Evolutionary conservation across 495 filamentous ascomycete species (phyloP).

Genomic region (Annulohypoxylon bovei): DNA sequence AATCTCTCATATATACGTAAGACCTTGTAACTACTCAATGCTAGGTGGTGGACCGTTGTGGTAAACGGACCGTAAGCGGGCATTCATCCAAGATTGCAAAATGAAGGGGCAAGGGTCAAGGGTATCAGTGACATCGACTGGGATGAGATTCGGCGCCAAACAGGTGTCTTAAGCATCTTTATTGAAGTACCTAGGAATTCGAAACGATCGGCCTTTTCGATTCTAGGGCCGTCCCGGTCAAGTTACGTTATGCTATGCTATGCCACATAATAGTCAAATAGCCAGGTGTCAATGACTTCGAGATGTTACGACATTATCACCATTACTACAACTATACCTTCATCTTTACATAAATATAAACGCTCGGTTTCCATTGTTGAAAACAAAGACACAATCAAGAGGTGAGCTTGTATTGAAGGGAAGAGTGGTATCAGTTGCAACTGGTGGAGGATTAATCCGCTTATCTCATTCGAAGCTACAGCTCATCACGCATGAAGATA

Average conservation of each 20-base stretch:
- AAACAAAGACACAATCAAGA: constrained; percentile 1
- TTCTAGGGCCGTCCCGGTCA: constrained; percentile 10
- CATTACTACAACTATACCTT: background rate
- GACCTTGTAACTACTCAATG: background rate
- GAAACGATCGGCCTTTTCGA: constrained; percentile 19
- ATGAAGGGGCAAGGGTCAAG: constrained; percentile 31
- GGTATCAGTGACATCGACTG: constrained; percentile 26
- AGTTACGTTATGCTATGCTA: constrained; percentile 12
- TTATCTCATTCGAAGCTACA: constrained; percentile 40
- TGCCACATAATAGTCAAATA: background rate
- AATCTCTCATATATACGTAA: constrained; percentile 20
- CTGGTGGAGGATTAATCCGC: constrained; percentile 12
- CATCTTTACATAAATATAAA: background rate
- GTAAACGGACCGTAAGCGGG: constrained; percentile 35
- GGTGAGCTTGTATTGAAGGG: background rate
- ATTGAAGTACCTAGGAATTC: constrained; percentile 25
- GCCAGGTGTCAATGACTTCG: background rate
- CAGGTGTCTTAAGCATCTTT: constrained; percentile 13
- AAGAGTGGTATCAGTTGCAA: constrained; percentile 5
- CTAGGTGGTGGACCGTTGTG: constrained; percentile 2
- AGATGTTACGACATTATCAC: constrained; percentile 9
- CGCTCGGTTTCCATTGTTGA: background rate
- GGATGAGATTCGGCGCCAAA: constrained; percentile 22
- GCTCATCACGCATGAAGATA: constrained; percentile 54
- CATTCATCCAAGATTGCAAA: constrained; percentile 44